Evolutionary conservation across 2,329 filamentous ascomycete species (phyloP), one percentile per base, ranked within the genome.

Genomic region (Pseudodiploospora longispora): DNA sequence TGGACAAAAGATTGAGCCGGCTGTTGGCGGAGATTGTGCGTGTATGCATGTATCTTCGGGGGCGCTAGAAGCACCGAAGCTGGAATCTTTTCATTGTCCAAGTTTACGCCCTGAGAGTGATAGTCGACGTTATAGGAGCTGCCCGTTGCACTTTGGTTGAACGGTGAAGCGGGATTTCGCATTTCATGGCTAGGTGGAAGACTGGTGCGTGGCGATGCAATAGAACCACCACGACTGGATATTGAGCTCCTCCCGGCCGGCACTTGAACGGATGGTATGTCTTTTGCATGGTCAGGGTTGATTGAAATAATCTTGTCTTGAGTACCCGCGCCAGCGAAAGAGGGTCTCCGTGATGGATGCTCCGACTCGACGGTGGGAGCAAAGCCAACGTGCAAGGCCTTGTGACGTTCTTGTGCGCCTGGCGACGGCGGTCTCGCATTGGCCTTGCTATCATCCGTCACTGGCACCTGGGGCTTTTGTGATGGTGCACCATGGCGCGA

Each of bases 1-100:
- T 93, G 80, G 1, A 68, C 46, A 53, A 88, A 95, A 0, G 86
- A 81, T 52, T 83, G 80, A 5, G 77, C 72, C 0, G 88, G 84
- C 27, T 75, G 75, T 6, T 79, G 66, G 32, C 82, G 80, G 36
- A 90, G 78, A 38, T 75, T 73, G 44, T 81, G 76, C 0, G 87
- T 95, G 63, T 95, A 95, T 3, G 66, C 59, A 40, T 69, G 57
- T 4, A 64, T 59, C 33, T 60, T 64, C 1, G 63, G 66, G 3
- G 60, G 59, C 0, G 49, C 50, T 4, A 50, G 57, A 5, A 68
- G 47, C 38, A 60, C 62, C 1, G 64, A 63, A 4, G 63, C 56
- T 3, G 66, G 62, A 4, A 70, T 55, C 34, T 62, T 66, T 50
- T 75, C 71, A 34, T 59, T 66, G 41, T 72, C 72, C 1, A 66